Evolutionary conservation across 768 basidiomycete species (phyloP).

Genomic region (Dioszegia crocea): DNA sequence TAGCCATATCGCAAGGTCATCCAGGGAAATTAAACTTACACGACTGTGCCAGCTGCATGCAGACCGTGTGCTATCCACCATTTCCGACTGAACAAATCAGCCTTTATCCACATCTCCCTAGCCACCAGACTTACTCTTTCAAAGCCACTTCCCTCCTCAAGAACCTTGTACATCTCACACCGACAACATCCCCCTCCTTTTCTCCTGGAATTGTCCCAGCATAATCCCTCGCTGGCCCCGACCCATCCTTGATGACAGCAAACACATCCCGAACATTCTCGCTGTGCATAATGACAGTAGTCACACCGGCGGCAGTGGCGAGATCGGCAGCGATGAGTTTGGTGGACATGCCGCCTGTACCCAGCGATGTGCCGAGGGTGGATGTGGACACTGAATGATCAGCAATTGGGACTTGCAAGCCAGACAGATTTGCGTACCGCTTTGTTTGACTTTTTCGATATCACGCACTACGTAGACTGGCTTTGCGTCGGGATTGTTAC

Average conservation of each 20-base stretch:
- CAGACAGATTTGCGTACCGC: constrained; percentile 60
- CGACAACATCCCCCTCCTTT: constrained; percentile 56
- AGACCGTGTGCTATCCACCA: constrained; percentile 97
- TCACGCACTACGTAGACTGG: constrained; percentile 79
- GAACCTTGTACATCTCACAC: constrained; percentile 85
- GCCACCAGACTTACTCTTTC: constrained; percentile 42
- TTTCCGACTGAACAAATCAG: constrained; percentile 84
- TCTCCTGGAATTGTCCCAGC: constrained; percentile 13
- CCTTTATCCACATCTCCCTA: constrained; percentile 11
- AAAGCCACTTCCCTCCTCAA: constrained; percentile 49
- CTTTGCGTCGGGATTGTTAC: constrained; percentile 77
- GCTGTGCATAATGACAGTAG: constrained; percentile 84
- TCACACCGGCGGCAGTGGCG: constrained; percentile 88
- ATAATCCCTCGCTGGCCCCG: constrained; percentile 28
- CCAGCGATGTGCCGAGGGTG: constrained; percentile 85
- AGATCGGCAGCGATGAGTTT: constrained; percentile 98
- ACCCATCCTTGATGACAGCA: constrained; percentile 63
- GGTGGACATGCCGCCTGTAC: constrained; percentile 98
- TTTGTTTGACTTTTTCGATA: constrained; percentile 68
- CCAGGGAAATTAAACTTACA: constrained; percentile 46
- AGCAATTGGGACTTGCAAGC: background rate
- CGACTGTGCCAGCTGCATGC: constrained; percentile 76
- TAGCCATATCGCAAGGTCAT: background rate
- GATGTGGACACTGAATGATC: constrained; percentile 66
- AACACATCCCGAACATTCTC: constrained; percentile 70